phyloP scores from a whole-genome alignment of 106 monocot species.

The Apostasia shenzhenica region DNA sequence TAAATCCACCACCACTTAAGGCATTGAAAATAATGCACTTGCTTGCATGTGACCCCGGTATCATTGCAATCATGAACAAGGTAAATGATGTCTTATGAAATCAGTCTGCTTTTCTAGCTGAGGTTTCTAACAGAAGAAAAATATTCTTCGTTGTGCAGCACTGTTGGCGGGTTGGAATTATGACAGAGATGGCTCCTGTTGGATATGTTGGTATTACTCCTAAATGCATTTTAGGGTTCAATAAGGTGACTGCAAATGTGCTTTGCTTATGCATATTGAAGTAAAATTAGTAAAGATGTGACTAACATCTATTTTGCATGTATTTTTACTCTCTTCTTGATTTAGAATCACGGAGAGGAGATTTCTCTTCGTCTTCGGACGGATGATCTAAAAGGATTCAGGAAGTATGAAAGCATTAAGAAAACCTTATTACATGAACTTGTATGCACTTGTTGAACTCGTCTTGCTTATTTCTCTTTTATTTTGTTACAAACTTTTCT shows the following conservation, averaged over 20 bases:
- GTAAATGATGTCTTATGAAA: constrained; percentile 18
- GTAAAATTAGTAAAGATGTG: background rate
- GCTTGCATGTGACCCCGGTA: constrained; percentile 96
- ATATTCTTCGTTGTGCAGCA: constrained; percentile 36
- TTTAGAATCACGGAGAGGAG: constrained; percentile 89
- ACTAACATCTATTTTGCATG: background rate
- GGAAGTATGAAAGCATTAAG: constrained; percentile 94
- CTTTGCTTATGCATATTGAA: background rate
- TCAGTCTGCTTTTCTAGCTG: background rate
- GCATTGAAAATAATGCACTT: constrained; percentile 96
- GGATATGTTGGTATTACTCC: constrained; percentile 98
- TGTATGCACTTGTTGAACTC: constrained; percentile 28
- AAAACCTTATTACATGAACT: constrained; percentile 92
- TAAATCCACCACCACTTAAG: constrained; percentile 83
- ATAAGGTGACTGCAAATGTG: constrained; percentile 54
- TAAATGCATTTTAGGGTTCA: constrained; percentile 80
- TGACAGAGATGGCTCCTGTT: constrained; percentile 95
- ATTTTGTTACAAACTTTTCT: background rate
- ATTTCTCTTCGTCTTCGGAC: constrained; percentile 95
- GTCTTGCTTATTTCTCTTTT: background rate
- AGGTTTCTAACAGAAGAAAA: background rate
- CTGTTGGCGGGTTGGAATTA: constrained; percentile 82
- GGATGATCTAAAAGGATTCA: constrained; percentile 95
- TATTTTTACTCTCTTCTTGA: constrained; percentile 7
- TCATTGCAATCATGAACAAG: constrained; percentile 98